Percentiles rank a stretch among this genome's conserved stretches.
Conservation (phyloP, 306 rosid genomes). For the Sechiopsis laciniata region DNA sequence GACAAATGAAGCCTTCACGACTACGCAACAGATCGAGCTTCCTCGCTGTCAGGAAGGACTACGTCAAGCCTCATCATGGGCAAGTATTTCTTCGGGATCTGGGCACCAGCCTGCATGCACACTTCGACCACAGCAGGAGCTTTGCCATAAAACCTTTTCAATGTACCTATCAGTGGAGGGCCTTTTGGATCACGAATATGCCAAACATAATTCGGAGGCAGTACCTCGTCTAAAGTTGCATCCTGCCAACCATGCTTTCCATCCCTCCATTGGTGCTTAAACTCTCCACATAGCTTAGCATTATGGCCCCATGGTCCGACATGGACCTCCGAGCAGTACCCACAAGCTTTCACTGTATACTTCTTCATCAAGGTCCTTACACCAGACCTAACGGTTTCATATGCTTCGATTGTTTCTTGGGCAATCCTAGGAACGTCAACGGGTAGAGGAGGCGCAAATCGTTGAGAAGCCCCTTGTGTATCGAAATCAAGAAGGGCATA, state of each 20-base stretch:
- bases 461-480: conserved; percentile 53
- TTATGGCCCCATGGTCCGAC: conserved; percentile 99
- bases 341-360: conserved; percentile 85
- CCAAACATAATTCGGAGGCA: conserved; percentile 91
- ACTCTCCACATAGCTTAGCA: conserved; percentile 84
- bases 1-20: background rate
- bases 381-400: conserved; percentile 58
- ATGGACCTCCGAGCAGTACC: conserved; percentile 94
- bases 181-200: conserved; percentile 69
- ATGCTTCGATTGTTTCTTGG: conserved; percentile 65
- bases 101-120: conserved; percentile 87
- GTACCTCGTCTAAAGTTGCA: conserved; percentile 72
- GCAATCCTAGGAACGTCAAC: conserved; percentile 59
- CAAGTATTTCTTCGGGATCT: conserved; percentile 48
- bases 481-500: conserved; percentile 57
- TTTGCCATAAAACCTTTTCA: conserved; percentile 78
- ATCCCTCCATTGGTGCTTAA: conserved; percentile 99
- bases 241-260: conserved; percentile 99
- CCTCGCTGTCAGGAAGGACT: conserved; percentile 73
- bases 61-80: conserved; percentile 98
- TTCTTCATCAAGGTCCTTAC: conserved; percentile 72
- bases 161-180: conserved; percentile 52
- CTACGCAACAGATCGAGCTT: conserved; percentile 54
- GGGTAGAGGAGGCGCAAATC: conserved; percentile 50
- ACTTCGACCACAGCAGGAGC: conserved; percentile 87